Conservation (phyloP, 306 rosid species). For the Alnus rubra region DNA sequence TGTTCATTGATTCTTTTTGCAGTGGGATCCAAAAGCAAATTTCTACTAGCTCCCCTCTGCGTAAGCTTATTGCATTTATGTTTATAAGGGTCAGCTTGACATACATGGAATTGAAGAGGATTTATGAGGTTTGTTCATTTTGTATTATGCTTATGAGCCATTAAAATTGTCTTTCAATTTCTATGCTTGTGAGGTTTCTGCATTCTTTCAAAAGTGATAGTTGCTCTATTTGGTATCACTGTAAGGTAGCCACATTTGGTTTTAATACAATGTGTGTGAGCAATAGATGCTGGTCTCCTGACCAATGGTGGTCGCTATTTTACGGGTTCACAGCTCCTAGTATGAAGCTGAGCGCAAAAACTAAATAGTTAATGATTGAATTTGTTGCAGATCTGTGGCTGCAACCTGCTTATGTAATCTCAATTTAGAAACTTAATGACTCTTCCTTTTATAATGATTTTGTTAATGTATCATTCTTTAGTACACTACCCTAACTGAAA, state of each 20-base stretch:
- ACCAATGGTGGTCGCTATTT: not conserved
- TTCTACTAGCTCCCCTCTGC: conserved; percentile 56
- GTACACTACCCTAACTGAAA: not conserved
- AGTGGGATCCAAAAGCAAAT: conserved; percentile 93
- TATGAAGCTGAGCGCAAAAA: not conserved
- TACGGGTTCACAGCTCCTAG: not conserved
- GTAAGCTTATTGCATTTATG: conserved; percentile 78
- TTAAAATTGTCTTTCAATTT: not conserved
- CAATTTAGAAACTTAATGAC: not conserved
- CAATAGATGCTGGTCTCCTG: not conserved
- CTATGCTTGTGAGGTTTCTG: not conserved
- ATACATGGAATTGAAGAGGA: conserved; percentile 85
- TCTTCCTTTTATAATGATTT: not conserved
- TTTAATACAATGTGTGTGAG: not conserved
- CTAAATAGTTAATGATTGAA: not conserved
- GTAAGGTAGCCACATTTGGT: not conserved
- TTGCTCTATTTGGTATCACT: not conserved
- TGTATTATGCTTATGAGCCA: conserved; percentile 2
- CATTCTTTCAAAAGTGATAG: not conserved
- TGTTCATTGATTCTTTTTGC: conserved; percentile 27
- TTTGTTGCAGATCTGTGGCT: not conserved
- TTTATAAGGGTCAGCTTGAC: conserved; percentile 71
- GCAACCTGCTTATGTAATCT: not conserved
- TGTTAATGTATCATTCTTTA: no score
- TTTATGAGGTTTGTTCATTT: conserved; percentile 71